A percentile compares a stretch with the other conserved stretches of the same genome.
Conservation (phyloP, 2,329 filamentous ascomycete species). For the Colletotrichum kahawae region DNA sequence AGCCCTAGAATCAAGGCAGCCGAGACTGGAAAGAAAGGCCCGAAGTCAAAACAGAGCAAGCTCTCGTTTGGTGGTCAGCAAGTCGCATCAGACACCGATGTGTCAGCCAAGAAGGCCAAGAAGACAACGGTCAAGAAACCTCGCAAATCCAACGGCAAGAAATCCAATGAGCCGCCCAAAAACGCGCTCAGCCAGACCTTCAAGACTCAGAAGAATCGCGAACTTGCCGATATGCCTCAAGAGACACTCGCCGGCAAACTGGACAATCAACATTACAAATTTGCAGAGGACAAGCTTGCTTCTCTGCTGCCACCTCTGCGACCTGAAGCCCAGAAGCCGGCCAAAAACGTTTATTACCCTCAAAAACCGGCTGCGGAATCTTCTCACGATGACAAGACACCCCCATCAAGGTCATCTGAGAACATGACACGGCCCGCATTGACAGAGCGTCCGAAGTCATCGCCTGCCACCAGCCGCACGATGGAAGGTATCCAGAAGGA, state of each 20-base stretch:
- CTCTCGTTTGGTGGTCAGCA: conserved; percentile 45
- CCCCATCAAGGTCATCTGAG: background rate
- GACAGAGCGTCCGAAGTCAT: conserved; percentile 16
- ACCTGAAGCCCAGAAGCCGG: conserved; percentile 21
- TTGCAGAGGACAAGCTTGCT: conserved; percentile 22
- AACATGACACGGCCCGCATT: conserved; percentile 4
- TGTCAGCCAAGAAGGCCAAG: conserved; percentile 30
- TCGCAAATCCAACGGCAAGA: conserved; percentile 41
- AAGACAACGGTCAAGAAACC: conserved; percentile 33
- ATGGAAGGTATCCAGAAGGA: background rate
- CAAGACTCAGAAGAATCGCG: conserved; percentile 46
- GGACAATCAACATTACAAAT: conserved; percentile 25
- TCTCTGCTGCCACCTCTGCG: conserved; percentile 29
- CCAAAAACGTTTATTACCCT: conserved; percentile 23
- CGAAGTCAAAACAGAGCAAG: conserved; percentile 56
- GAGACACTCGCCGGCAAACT: conserved; percentile 27
- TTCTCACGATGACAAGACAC: background rate
- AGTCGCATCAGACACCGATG: conserved; percentile 24
- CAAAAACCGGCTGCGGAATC: background rate
- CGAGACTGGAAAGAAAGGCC: conserved; percentile 42
- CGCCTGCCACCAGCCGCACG: background rate
- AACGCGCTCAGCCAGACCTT: conserved; percentile 46
- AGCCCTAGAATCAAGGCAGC: conserved; percentile 55
- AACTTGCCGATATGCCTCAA: conserved; percentile 29
- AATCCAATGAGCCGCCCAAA: conserved; percentile 37